Evolutionary conservation across 371 early-diverging fungal species (phyloP).

Genomic region (Mucor mucedo): DNA sequence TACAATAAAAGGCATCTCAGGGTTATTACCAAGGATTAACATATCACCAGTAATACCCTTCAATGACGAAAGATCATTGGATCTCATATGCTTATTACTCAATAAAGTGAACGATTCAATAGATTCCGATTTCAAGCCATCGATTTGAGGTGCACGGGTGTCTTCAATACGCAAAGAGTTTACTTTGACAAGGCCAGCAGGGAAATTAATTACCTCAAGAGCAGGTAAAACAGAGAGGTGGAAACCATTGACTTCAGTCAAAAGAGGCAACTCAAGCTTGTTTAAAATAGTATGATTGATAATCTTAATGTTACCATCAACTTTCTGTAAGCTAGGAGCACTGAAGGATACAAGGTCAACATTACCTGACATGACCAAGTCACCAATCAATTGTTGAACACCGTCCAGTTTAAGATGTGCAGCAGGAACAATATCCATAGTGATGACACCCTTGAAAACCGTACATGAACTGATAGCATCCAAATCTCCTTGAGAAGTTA

Average conservation of each 20-base stretch:
- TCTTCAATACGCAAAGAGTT: constrained; percentile 48
- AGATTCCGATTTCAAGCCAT: constrained; percentile 43
- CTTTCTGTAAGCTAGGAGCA: constrained; percentile 49
- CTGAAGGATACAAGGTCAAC: constrained; percentile 39
- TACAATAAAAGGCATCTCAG: constrained; percentile 36
- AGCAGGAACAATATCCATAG: constrained; percentile 35
- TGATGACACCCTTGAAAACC: constrained; percentile 50
- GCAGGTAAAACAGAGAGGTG: constrained; percentile 52
- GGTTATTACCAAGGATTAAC: constrained; percentile 48
- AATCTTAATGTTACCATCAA: constrained; percentile 50
- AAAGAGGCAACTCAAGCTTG: constrained; percentile 43
- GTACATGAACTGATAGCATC: constrained; percentile 51
- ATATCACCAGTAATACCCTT: constrained; percentile 46
- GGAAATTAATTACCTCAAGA: constrained; percentile 50
- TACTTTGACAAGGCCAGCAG: constrained; percentile 48
- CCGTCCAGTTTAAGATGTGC: constrained; percentile 35
- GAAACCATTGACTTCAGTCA: constrained; percentile 41
- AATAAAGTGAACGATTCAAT: constrained; percentile 47
- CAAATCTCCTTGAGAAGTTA: constrained; percentile 50
- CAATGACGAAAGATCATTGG: constrained; percentile 49
- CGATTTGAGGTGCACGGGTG: constrained; percentile 47
- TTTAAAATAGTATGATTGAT: constrained; percentile 52
- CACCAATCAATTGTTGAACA: constrained; percentile 48
- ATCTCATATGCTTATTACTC: constrained; percentile 56
- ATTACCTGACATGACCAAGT: constrained; percentile 49